Base-by-base conservation (phyloP, 768 basidiomycete genomes). In the Paxillus involutus region DNA sequence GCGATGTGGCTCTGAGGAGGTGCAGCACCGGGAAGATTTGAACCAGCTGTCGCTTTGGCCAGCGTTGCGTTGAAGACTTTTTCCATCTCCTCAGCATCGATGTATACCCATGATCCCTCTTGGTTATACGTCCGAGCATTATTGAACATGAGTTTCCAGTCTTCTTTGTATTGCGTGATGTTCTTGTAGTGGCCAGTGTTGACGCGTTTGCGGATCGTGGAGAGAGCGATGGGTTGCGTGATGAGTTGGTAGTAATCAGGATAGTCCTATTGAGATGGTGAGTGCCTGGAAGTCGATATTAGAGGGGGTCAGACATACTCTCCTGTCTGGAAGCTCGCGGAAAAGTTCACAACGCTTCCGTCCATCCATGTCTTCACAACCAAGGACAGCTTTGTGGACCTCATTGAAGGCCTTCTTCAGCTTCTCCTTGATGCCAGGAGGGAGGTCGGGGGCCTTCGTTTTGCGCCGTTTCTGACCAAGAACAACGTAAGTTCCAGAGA, bases 71-170 rank as follows among this genome's bases (percentile, higher is more conserved):
- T 80, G 68, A 95, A 94, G 46, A 86, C 85, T 66, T 89, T 90
- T 73, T 96, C 89, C 89, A 95, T 92, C 75, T 93, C 91, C 46
- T 92, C 89, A 8, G 96, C 94, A 57, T 96, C 93, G 56, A 89
- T 79, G 71, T 94, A 96, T 36, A 97, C 94, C 89, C 91, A 93
- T 0, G 93, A 95, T 2, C 89, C 93, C 71, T 96, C 93, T 70
- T 89, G 87, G 69, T 98, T 98, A 77, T 93, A 98, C 42, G 84
- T 89, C 62, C 90, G 81, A 5, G 96, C 95, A 63, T 98, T 98
- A 70, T 84, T 80, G 71, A 95, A 98, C 89, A 99, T 94, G 52
- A 94, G 80, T 60, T 81, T 80, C 85, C 88, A 93, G 69, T 96
- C 93, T 44, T 84, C 82, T 53, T 81, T 77, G 74, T 85, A 94